A percentile compares a stretch with the other conserved stretches of the same genome.
phyloP scores from a whole-genome alignment of 202 grass and related monocot genomes.

The Saccharum hybrid region DNA sequence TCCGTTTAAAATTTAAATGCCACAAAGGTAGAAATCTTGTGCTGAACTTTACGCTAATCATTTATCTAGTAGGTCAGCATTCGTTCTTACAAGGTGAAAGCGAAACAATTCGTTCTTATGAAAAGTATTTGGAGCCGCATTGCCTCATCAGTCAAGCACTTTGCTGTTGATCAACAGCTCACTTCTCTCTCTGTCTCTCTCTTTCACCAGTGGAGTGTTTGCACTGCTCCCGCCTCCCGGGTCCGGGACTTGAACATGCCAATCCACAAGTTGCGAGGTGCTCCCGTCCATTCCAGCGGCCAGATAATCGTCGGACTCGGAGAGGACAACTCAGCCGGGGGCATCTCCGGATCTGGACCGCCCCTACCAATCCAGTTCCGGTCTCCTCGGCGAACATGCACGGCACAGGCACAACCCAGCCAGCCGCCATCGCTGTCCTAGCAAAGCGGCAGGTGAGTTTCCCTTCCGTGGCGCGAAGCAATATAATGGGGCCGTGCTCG shows the following conservation, averaged over 20 bases:
- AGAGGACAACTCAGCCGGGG: constrained; percentile 45
- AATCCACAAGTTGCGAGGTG: constrained; percentile 47
- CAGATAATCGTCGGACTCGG: not conserved
- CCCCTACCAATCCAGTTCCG: constrained; percentile 39
- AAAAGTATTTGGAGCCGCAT: not conserved
- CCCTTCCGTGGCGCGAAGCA: constrained; percentile 30
- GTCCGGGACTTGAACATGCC: constrained; percentile 26
- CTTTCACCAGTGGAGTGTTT: not conserved
- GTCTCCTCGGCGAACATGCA: constrained; percentile 41
- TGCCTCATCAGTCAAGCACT: constrained; percentile 8
- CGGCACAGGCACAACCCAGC: not conserved
- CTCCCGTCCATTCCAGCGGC: constrained; percentile 4
- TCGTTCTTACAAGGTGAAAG: not conserved
- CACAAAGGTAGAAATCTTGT: not conserved
- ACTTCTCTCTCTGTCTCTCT: constrained; percentile 4
- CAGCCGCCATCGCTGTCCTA: constrained; percentile 23
- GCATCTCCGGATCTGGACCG: constrained; percentile 48
- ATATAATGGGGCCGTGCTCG: constrained; percentile 11
- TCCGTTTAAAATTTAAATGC: too few relatives aligned
- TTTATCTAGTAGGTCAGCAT: not conserved
- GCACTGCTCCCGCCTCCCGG: not conserved
- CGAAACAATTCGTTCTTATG: not conserved
- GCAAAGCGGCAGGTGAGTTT: constrained; percentile 28
- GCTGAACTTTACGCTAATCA: not conserved
- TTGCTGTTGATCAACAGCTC: constrained; percentile 31